Conservation (phyloP, 805 yeast species). For the Pichia scutulata region DNA sequence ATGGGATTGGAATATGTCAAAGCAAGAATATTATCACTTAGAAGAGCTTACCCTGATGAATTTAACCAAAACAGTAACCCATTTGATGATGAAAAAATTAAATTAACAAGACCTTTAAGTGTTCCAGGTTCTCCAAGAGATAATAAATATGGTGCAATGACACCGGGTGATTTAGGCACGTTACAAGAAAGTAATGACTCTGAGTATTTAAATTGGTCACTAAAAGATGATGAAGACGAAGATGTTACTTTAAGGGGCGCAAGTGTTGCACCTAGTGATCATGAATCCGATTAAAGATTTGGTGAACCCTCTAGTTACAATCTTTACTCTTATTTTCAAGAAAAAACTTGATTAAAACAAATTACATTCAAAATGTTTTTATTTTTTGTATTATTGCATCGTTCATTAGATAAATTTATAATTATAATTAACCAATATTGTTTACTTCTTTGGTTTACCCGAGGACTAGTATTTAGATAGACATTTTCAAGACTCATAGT, state of each 20-base stretch:
- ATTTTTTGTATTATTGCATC: neutral
- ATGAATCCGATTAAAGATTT: constrained; percentile 4
- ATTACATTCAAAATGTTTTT: neutral
- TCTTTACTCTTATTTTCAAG: neutral
- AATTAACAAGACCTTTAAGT: constrained; percentile 83
- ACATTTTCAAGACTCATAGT: too few relatives aligned
- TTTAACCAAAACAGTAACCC: constrained; percentile 42
- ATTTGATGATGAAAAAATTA: constrained; percentile 41
- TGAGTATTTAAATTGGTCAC: constrained; percentile 61
- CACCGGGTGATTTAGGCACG: constrained; percentile 98
- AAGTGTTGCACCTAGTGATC: constrained; percentile 31
- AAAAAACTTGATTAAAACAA: neutral
- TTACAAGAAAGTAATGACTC: constrained; percentile 85
- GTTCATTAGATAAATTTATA: neutral
- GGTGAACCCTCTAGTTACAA: too few relatives aligned
- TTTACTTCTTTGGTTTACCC: too few relatives aligned
- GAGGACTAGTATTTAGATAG: too few relatives aligned
- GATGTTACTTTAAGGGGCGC: constrained; percentile 31
- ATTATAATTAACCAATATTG: too few relatives aligned
- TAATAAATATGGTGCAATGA: constrained; percentile 56
- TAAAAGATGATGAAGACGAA: constrained; percentile 39
- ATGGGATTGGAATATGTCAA: constrained; percentile 96
- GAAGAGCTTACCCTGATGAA: constrained; percentile 88
- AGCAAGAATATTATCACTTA: constrained; percentile 85
- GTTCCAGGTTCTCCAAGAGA: constrained; percentile 97